Conservation (phyloP, 345 rosid genomes). For the Citrus sinensis region DNA sequence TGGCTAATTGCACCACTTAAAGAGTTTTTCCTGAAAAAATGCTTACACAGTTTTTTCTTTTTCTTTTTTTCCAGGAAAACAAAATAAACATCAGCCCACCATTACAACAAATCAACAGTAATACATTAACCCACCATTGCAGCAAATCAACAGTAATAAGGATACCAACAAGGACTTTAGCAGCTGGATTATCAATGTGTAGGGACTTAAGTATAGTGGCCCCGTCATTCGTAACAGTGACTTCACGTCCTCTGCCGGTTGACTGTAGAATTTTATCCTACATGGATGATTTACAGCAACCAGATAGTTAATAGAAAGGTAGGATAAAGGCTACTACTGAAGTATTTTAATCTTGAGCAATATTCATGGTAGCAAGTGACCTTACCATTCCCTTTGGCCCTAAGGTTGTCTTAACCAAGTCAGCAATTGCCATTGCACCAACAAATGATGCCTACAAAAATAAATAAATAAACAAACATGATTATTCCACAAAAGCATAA, state of each 20-base stretch:
- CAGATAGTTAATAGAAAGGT: not conserved
- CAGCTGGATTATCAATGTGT: slow-evolving; percentile 94
- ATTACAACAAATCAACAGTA: not conserved
- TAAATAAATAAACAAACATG: not conserved
- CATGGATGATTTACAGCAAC: slow-evolving; percentile 12
- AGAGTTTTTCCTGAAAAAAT: not conserved
- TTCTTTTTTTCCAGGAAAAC: not conserved
- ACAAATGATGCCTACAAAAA: slow-evolving; percentile 71
- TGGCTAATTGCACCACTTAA: not conserved
- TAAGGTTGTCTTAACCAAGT: slow-evolving; percentile 87
- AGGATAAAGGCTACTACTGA: not conserved
- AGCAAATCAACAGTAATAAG: slow-evolving; percentile 2
- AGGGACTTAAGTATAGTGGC: slow-evolving; percentile 96
- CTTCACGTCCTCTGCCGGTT: slow-evolving; percentile 77
- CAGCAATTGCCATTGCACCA: slow-evolving; percentile 94
- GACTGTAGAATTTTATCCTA: slow-evolving; percentile 98
- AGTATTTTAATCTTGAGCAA: not conserved
- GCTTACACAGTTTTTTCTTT: not conserved
- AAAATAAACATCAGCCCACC: not conserved
- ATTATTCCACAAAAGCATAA: not conserved
- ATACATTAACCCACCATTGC: not conserved
- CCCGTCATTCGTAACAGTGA: slow-evolving; percentile 95
- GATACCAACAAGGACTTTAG: slow-evolving; percentile 96
- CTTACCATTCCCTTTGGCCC: slow-evolving; percentile 99
- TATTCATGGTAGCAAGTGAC: not conserved